Base-by-base conservation (phyloP, 257 asterid species). In the Mentha longifolia region DNA sequence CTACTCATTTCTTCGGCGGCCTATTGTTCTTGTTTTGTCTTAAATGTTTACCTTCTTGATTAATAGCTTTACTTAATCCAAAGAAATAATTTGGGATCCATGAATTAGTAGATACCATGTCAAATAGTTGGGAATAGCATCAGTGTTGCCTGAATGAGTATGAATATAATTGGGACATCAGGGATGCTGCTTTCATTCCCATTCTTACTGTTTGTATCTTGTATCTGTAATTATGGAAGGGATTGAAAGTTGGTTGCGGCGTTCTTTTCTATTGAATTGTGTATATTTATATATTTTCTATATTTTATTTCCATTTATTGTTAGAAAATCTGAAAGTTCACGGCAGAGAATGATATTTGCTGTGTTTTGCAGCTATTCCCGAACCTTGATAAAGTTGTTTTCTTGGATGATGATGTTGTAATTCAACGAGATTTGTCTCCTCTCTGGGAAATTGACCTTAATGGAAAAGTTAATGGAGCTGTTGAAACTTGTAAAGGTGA, bases 401-500 rank as follows among this genome's bases (percentile, higher is more conserved):
- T 95, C 92, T 81, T 95, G 71, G 99, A 95, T 74, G 99, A 95
- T 72, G 99, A 95, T 80, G 80, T 95, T 68, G 99, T 95, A 52
- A 84, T 95, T 77, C 99, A 95, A 76, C 91, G 83, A 49, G 99
- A 95, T 84, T 60, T 95, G 72, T 86, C 97, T 79, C 97, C 92
- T 61, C 95, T 95, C 56, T 95, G 96, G 96, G 88, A 91, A 10
- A 87, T 95, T 75, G 83, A 95, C 76, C 97, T 95, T 54, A 62
- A 74, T 19, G 99, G 98, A 67, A 94, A 91, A 78, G 96, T 91
- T 72, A 94, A 94, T 65, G 99, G 99, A 71, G 99, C 99, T 88
- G 99, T 95, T 54, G 99, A 91, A 82, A 95, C 99, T 63, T 95
- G 99, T 81, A 91, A 85, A 85, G 99, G 99, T 73, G 96, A 89